Percentiles rank a stretch among this genome's conserved stretches.
Evolutionary conservation across 805 yeast species (phyloP).

Genomic region (Starmerella geochares): DNA sequence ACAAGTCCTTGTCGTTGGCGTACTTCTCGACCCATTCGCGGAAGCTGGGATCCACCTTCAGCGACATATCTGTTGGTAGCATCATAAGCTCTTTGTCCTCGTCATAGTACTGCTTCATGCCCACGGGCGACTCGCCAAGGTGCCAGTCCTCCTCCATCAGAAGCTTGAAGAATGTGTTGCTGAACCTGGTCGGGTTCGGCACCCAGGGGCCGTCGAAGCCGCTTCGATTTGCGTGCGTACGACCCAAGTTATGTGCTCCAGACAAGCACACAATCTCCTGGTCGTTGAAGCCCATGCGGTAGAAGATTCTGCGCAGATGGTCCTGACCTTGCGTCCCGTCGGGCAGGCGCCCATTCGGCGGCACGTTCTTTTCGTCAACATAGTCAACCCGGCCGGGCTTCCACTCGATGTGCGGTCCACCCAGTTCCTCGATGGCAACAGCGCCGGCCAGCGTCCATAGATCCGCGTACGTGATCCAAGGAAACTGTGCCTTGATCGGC

Average conservation of each 20-base stretch:
- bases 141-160: conserved; percentile 48
- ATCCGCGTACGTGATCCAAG: conserved; percentile 56
- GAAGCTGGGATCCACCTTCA: conserved; percentile 52
- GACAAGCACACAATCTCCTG: conserved; percentile 52
- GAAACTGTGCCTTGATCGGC: conserved; percentile 46
- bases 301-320: conserved; percentile 46
- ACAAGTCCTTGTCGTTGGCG: conserved; percentile 54
- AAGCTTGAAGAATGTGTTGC: conserved; percentile 61
- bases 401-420: conserved; percentile 67
- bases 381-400: conserved; percentile 61
- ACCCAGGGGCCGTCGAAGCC: conserved; percentile 92
- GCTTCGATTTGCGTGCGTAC: conserved; percentile 53
- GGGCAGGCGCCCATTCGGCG: conserved; percentile 56
- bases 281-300: conserved; percentile 51
- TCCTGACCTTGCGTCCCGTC: conserved; percentile 45
- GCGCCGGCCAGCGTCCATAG: conserved; percentile 67
- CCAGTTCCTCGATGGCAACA: conserved; percentile 50
- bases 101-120: conserved; percentile 34
- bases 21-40: conserved; percentile 52
- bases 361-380: conserved; percentile 43
- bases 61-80: conserved; percentile 72
- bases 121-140: conserved; percentile 33
- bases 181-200: conserved; percentile 60
- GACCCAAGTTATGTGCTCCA: conserved; percentile 56
- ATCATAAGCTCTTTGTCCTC: conserved; percentile 66